A percentile compares a stretch with the other conserved stretches of the same genome.
Conservation (phyloP, 108 stramenopile species). For the Nitzschia sp. region DNA sequence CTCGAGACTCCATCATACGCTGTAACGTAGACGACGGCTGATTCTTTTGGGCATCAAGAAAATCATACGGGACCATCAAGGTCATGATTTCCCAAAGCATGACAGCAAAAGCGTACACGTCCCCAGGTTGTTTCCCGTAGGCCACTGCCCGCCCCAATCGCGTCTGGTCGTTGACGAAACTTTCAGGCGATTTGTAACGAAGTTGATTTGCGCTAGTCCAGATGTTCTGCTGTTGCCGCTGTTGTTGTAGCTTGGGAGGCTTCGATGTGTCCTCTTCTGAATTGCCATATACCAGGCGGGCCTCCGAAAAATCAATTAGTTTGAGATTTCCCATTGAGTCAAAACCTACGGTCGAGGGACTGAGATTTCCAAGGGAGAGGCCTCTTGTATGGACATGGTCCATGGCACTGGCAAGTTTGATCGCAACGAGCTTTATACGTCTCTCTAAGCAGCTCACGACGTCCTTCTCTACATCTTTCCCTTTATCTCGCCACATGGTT, state of each 20-base stretch:
- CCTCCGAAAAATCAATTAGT: not conserved
- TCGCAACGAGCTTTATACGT: not conserved
- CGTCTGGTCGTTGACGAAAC: too few species aligned
- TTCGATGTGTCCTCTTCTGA: not conserved
- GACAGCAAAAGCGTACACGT: slow-evolving; percentile 1
- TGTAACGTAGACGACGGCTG: not conserved
- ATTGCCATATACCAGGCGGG: not conserved
- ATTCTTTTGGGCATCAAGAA: not conserved
- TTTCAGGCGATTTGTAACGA: slow-evolving; percentile 5
- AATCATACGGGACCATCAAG: not conserved
- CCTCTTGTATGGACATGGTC: not conserved
- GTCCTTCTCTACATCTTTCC: not conserved
- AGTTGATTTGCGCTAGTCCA: too few species aligned
- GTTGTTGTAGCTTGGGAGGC: not conserved
- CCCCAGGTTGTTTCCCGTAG: not conserved
- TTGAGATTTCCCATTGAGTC: not conserved
- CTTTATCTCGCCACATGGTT: not conserved
- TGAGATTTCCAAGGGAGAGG: not conserved
- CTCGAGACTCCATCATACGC: not conserved
- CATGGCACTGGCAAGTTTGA: slow-evolving; percentile 6
- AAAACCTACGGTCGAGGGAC: not conserved
- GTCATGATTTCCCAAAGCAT: not conserved
- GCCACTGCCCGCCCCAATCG: too few species aligned
- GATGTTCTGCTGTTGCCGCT: not conserved
- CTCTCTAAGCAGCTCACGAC: not conserved